These are phyloP conservation scores for Centaurea solstitialis DNA, from an alignment of 129 eudicot species.

Conservation along the genomic window DNA sequence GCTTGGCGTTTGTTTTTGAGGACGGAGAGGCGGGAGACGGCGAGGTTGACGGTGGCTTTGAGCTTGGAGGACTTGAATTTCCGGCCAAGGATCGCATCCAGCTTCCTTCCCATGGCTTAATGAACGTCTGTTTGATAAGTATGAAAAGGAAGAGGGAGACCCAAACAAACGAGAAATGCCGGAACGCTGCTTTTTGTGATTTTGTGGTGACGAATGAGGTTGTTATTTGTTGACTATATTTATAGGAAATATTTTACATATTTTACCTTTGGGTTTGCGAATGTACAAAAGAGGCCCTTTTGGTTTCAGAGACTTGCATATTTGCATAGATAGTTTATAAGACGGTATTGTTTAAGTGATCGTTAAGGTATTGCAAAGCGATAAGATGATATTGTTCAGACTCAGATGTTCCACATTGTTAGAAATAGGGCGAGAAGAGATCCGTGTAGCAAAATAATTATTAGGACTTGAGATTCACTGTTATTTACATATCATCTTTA, in stretches of 20 bases:
- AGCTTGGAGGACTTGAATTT: constrained; percentile 54
- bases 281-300: background rate
- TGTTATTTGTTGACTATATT: background rate
- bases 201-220: constrained; percentile 14
- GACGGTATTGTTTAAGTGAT: background rate
- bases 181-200: background rate
- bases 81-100: constrained; percentile 70
- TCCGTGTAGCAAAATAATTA: too few species aligned
- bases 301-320: background rate
- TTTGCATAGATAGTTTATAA: background rate
- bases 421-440: too few species aligned
- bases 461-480: too few species aligned
- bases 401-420: too few species aligned
- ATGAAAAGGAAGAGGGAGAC: background rate
- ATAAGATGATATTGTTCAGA: too few species aligned
- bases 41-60: constrained; percentile 48
- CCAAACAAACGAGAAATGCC: constrained; percentile 15
- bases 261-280: background rate
- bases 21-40: constrained; percentile 58
- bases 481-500: too few species aligned
- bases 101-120: constrained; percentile 59
- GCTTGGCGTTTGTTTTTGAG: constrained; percentile 72
- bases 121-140: background rate
- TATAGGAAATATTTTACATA: background rate
- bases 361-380: background rate